Evolutionary conservation across 306 rosid species (phyloP).

Genomic region (Casuarina equisetifolia): DNA sequence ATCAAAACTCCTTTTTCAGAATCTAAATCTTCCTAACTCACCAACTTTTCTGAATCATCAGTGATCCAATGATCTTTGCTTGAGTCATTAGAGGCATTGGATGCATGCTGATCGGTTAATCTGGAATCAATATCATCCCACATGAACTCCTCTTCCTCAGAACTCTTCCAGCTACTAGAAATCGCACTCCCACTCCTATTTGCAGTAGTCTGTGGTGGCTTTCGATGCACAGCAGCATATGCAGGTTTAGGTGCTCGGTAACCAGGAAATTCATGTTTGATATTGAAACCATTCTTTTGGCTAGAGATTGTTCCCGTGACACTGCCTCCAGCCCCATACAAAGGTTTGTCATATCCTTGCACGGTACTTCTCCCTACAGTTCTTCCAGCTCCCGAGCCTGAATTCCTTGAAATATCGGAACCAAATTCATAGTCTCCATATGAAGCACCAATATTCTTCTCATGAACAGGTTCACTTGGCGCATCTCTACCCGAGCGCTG

Average conservation of each 20-base stretch:
- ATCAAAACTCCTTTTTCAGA: background rate
- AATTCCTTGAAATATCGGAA: slow-evolving; percentile 52
- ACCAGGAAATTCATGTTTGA: slow-evolving; percentile 48
- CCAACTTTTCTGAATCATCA: slow-evolving; percentile 70
- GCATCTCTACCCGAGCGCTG: slow-evolving; percentile 54
- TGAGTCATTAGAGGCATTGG: slow-evolving; percentile 44
- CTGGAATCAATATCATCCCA: slow-evolving; percentile 80
- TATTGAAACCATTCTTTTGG: slow-evolving; percentile 67
- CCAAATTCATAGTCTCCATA: slow-evolving; percentile 56
- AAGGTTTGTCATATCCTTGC: slow-evolving; percentile 56
- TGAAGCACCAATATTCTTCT: slow-evolving; percentile 45
- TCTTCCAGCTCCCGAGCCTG: slow-evolving; percentile 42
- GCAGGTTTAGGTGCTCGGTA: slow-evolving; percentile 53
- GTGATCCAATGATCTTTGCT: slow-evolving; percentile 53
- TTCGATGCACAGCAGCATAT: slow-evolving; percentile 45
- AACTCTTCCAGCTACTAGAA: slow-evolving; percentile 78
- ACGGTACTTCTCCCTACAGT: slow-evolving; percentile 48
- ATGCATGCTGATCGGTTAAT: slow-evolving; percentile 41
- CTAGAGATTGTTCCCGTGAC: slow-evolving; percentile 47
- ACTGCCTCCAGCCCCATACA: slow-evolving; percentile 50
- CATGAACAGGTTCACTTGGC: slow-evolving; percentile 48
- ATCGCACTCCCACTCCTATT: slow-evolving; percentile 37
- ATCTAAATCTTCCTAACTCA: slow-evolving; percentile 39
- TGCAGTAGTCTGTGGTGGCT: slow-evolving; percentile 41
- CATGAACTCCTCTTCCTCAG: slow-evolving; percentile 88